Base-by-base conservation (phyloP, 2,329 filamentous ascomycete species). In the Aureobasidium lini region DNA sequence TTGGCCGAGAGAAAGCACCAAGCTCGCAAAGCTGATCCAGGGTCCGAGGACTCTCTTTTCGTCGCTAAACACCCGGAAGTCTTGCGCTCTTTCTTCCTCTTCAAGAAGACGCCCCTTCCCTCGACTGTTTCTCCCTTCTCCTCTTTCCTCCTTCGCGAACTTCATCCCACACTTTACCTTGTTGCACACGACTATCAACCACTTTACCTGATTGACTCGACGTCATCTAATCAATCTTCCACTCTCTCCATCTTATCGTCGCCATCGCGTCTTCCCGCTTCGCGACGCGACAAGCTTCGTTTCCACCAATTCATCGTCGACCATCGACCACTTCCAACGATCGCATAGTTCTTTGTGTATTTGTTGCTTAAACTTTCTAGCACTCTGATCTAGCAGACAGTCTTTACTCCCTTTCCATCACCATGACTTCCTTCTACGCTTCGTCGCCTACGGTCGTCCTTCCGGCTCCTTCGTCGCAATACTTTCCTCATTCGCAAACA, bases 401-500 rank as follows among this genome's bases (percentile, higher is more conserved):
- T 58, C 59, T 56, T 31, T 54, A 49, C 44, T 57, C 76, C 69
- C 49, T 34, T 28, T 44, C 37, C 37, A 34, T 76, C 69, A 46
- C 15, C 16, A 59, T 59, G 57, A 34, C 57, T 28, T 59, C 57
- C n/a, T 77, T 77, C 69, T 76, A 73, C 67, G 71, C 73, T 62
- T 76, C 76, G 40, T 75, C 76, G 57, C 76, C 77, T 44, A 76
- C 75, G 39, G 73, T 78, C 60, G 73, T 77, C 63, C 71, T 79
- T 61, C 75, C 74, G 18, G 72, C 76, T 50, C 72, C 44, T 69
- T 73, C 66, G 32, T 65, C 68, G 43, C 66, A 70, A 53, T 70
- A 69, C 64, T 70, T 71, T 57, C 37, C 37, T 34, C 54, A 57
- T 8, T 47, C 54, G 31, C 69, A 70, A 60, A 68, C 69, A 61